Evolutionary conservation across 2,329 filamentous ascomycete genomes (phyloP).

Genomic region (Aspergillus sergii): DNA sequence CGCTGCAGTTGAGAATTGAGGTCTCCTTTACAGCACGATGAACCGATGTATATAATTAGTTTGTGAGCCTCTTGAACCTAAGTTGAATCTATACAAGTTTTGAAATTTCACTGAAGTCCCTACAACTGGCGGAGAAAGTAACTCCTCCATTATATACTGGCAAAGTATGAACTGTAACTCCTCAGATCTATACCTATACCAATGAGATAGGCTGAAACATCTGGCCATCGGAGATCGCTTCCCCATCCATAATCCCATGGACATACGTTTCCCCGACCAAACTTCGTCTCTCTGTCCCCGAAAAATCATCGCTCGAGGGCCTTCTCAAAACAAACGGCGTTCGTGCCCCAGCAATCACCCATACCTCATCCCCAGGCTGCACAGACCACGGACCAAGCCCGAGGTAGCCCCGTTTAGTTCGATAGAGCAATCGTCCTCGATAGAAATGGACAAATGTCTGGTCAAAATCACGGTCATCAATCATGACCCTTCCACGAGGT

Average conservation of each 20-base stretch:
- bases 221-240: not conserved
- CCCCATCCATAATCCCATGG: not conserved
- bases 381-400: not conserved
- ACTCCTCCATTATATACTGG: too few relatives aligned
- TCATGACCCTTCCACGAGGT: not conserved
- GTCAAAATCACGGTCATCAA: not conserved
- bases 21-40: not conserved
- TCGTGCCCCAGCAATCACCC: not conserved
- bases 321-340: not conserved
- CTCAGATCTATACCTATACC: not conserved
- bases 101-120: not conserved
- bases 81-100: not conserved
- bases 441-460: not conserved
- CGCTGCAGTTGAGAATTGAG: not conserved
- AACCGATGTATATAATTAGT: not conserved
- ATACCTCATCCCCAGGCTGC: not conserved
- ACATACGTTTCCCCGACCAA: not conserved
- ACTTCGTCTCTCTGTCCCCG: not conserved
- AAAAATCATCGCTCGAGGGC: not conserved
- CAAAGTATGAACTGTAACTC: too few relatives aligned
- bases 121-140: too few relatives aligned
- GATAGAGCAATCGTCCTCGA: not conserved
- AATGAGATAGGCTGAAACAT: not conserved
- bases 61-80: not conserved
- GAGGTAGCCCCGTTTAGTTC: not conserved